These are phyloP conservation scores for Pleurotus sapidus DNA, from an alignment of 768 basidiomycete species.

Conservation along the genomic window DNA sequence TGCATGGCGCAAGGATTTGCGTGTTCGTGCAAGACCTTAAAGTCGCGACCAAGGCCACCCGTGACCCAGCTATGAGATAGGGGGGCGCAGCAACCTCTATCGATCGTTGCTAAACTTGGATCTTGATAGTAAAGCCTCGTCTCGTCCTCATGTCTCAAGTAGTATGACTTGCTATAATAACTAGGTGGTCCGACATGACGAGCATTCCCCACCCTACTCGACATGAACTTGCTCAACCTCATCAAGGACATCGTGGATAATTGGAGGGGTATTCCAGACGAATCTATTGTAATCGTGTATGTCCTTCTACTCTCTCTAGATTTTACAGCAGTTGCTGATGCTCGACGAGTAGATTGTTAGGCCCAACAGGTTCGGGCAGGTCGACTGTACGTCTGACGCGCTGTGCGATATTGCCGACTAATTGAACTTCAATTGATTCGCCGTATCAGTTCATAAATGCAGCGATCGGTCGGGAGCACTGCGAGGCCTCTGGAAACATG, in stretches of 20 bases:
- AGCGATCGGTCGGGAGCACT: background rate
- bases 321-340: background rate
- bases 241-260: background rate
- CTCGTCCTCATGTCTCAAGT: background rate
- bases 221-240: background rate
- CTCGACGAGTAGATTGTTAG: background rate
- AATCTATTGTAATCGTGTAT: slow-evolving; percentile 1
- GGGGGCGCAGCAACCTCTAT: too few relatives aligned
- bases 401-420: background rate
- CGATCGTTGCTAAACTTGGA: too few relatives aligned
- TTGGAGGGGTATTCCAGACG: background rate
- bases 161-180: background rate
- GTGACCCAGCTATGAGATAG: too few relatives aligned
- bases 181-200: background rate
- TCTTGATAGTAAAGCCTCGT: too few relatives aligned
- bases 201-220: background rate
- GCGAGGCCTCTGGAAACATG: background rate
- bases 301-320: background rate
- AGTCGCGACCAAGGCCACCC: too few relatives aligned
- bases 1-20: too few relatives aligned
- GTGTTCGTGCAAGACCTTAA: too few relatives aligned
- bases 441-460: slow-evolving; percentile 1
- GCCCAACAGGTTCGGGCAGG: background rate
- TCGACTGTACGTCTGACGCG: background rate
- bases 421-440: background rate